Evolutionary conservation across 495 filamentous ascomycete genomes (phyloP).

Genomic region (Xylaria curta): DNA sequence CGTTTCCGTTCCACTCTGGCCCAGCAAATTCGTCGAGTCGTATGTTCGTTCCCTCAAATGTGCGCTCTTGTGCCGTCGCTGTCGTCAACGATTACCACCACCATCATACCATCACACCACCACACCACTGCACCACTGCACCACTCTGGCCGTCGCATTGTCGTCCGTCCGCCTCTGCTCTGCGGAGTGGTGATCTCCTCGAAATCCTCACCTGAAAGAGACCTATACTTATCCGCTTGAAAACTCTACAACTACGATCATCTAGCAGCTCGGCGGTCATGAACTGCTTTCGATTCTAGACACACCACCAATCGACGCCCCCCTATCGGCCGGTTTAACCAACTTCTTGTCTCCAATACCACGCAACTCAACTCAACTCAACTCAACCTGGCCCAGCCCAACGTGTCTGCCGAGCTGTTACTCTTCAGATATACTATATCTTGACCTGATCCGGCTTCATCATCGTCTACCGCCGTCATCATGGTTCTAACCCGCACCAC

Average conservation of each 20-base stretch:
- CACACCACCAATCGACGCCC: background rate
- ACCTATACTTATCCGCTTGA: constrained; percentile 13
- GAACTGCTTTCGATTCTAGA: background rate
- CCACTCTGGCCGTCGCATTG: constrained; percentile 21
- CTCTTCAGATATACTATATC: background rate
- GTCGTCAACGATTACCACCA: constrained; percentile 10
- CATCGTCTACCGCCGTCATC: constrained; percentile 24
- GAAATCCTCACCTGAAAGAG: constrained; percentile 31
- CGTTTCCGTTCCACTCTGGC: constrained; percentile 13
- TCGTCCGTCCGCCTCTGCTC: constrained; percentile 13
- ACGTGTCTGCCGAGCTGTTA: constrained; percentile 11
- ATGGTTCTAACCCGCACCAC: constrained; percentile 73
- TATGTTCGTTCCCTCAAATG: constrained; percentile 18
- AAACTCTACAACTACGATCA: background rate
- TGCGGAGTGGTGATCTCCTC: constrained; percentile 32
- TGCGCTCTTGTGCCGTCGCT: background rate
- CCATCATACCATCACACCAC: constrained; percentile 21
- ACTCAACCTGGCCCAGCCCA: background rate
- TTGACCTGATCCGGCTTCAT: background rate
- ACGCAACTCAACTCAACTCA: background rate
- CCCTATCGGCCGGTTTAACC: background rate
- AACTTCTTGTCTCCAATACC: background rate
- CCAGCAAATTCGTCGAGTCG: constrained; percentile 22
- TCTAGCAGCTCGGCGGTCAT: constrained; percentile 16
- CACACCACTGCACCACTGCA: constrained; percentile 13